Evolutionary conservation across 2,329 filamentous ascomycete genomes (phyloP).

Genomic region (Colletotrichum plurivorum): DNA sequence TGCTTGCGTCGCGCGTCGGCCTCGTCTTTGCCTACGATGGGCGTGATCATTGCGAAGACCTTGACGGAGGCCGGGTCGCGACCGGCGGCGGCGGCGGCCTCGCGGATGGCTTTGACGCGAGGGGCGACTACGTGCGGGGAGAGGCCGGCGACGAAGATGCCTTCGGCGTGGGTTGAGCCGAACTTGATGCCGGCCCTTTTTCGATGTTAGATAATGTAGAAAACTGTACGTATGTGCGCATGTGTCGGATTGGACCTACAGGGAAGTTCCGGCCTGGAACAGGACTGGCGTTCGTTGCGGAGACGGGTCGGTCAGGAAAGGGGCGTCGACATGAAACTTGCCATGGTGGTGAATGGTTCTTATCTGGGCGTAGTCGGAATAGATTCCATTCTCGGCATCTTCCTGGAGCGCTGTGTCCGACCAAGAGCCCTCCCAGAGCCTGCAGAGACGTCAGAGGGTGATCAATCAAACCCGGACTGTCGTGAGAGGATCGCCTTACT

Average conservation of each 20-base stretch:
- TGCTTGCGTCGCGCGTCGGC: constrained; percentile 68
- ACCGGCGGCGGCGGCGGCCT: constrained; percentile 63
- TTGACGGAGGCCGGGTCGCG: constrained; percentile 71
- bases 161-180: constrained; percentile 71
- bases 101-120: constrained; percentile 67
- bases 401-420: constrained; percentile 20
- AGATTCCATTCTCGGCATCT: constrained; percentile 18
- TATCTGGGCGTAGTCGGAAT: constrained; percentile 27
- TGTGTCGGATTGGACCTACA: not conserved
- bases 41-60: constrained; percentile 66
- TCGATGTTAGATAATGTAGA: not conserved
- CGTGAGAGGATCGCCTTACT: constrained; percentile 48
- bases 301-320: constrained; percentile 57
- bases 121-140: constrained; percentile 62
- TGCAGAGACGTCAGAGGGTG: not conserved
- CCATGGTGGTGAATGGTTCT: constrained; percentile 26
- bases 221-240: too few species aligned
- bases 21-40: constrained; percentile 63
- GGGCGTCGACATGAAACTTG: constrained; percentile 27
- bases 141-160: constrained; percentile 71
- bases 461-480: too few species aligned
- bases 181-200: constrained; percentile 66
- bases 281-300: constrained; percentile 70
- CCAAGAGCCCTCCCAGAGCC: constrained; percentile 32
- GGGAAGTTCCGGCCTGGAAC: constrained; percentile 72